phyloP scores from a whole-genome alignment of 2,329 filamentous ascomycete species.

The Aureobasidium namibiae region DNA sequence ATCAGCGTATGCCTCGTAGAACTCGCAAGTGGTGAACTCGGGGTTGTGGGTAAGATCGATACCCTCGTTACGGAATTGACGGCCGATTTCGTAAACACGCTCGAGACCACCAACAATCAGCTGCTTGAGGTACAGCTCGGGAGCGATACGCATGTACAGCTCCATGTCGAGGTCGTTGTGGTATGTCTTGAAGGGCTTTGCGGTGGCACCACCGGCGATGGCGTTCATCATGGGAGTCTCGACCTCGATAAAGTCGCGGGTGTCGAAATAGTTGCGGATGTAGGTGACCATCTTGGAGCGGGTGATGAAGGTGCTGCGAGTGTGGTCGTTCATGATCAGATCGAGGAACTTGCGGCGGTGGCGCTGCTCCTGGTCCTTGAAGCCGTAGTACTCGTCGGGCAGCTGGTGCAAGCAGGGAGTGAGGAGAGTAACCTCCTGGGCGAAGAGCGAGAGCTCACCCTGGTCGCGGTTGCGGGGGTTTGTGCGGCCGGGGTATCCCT shows the following conservation, averaged over 20 bases:
- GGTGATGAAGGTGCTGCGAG: constrained; percentile 74
- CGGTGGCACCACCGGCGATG: constrained; percentile 91
- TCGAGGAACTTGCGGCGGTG: constrained; percentile 92
- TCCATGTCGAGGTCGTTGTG: constrained; percentile 96
- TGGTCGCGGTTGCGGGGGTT: constrained; percentile 81
- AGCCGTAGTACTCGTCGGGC: constrained; percentile 85
- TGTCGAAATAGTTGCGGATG: constrained; percentile 79
- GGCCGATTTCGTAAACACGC: constrained; percentile 90
- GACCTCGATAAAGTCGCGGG: constrained; percentile 79
- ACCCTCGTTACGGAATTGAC: constrained; percentile 91
- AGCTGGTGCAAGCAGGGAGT: constrained; percentile 87
- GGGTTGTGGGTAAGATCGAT: constrained; percentile 94
- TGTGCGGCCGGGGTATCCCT: constrained; percentile 77
- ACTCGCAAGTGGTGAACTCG: constrained; percentile 96
- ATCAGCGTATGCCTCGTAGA: constrained; percentile 82
- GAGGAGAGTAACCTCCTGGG: constrained; percentile 73
- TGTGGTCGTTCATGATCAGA: constrained; percentile 90
- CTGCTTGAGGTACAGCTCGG: constrained; percentile 96
- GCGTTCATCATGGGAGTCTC: constrained; percentile 97
- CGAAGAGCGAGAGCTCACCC: constrained; percentile 91
- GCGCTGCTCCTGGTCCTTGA: constrained; percentile 90
- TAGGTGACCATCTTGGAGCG: constrained; percentile 82
- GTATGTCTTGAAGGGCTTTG: constrained; percentile 87
- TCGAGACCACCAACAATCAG: constrained; percentile 87
- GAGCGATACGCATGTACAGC: constrained; percentile 89